phyloP scores from a whole-genome alignment of 2,329 filamentous ascomycete species.

The Ophiosphaerella herpotricha region DNA sequence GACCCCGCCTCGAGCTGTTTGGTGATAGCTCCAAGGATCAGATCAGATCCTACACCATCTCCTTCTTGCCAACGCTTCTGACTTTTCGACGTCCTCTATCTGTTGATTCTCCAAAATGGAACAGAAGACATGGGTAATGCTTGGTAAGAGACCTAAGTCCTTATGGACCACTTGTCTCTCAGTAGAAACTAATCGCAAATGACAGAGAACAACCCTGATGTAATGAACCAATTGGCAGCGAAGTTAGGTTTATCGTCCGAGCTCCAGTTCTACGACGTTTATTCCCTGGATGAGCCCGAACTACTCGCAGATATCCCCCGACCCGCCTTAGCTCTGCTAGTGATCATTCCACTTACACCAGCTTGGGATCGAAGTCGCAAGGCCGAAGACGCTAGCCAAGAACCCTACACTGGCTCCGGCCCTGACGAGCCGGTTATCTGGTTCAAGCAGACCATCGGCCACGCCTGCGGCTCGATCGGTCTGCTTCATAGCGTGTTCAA shows the following conservation, averaged over 20 bases:
- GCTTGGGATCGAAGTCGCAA: constrained; percentile 48
- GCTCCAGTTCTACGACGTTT: constrained; percentile 58
- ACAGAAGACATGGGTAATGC: constrained; percentile 22
- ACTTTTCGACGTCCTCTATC: constrained; percentile 11
- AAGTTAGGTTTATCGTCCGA: constrained; percentile 51
- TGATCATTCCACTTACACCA: constrained; percentile 50
- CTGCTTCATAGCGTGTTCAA: constrained; percentile 58
- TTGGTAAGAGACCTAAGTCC: constrained; percentile 14
- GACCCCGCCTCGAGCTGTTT: too few relatives aligned
- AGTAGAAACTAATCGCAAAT: constrained; percentile 12
- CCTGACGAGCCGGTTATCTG: constrained; percentile 57
- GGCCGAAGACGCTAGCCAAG: constrained; percentile 41
- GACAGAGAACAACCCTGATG: constrained; percentile 58
- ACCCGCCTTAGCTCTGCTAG: constrained; percentile 55
- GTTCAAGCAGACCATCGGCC: constrained; percentile 60
- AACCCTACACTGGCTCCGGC: constrained; percentile 51
- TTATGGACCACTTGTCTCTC: constrained; percentile 10
- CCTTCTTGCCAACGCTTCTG: constrained; percentile 6
- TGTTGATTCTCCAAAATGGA: constrained; percentile 13
- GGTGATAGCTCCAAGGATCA: too few relatives aligned
- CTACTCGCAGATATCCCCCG: constrained; percentile 54
- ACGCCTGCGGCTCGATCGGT: constrained; percentile 61
- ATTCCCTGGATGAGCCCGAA: constrained; percentile 53
- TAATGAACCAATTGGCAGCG: constrained; percentile 53
- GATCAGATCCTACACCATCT: constrained; percentile 2